Percentiles rank a stretch among this genome's conserved stretches.
Conservation (phyloP, 768 basidiomycete genomes). For the Tylopilus plumbeoviolaceoides region DNA sequence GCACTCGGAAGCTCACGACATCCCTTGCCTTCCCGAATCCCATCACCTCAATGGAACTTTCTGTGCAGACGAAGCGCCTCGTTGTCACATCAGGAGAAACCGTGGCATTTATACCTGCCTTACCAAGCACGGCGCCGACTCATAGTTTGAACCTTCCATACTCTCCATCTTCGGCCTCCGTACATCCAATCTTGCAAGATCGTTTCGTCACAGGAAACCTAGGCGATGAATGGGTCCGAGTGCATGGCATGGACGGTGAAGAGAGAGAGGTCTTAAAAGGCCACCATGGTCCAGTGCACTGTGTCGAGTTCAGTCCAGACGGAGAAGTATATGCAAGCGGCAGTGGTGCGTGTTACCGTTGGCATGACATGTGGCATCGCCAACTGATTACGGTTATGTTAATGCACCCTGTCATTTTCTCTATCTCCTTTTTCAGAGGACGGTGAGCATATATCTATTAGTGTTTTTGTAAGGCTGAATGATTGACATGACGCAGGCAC, state of each 20-base stretch:
- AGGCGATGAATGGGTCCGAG: constrained; percentile 93
- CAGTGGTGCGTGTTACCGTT: constrained; percentile 62
- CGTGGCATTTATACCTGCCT: constrained; percentile 84
- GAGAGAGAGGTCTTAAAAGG: constrained; percentile 92
- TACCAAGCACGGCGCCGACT: constrained; percentile 57
- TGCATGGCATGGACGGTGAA: constrained; percentile 86
- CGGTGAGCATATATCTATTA: constrained; percentile 41
- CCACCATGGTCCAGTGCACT: constrained; percentile 96
- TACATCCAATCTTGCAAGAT: constrained; percentile 85
- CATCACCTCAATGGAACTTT: constrained; percentile 94
- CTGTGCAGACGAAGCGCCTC: constrained; percentile 72
- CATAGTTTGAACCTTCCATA: constrained; percentile 81
- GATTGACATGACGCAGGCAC: constrained; percentile 52
- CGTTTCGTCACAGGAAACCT: constrained; percentile 90
- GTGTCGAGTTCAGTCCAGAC: constrained; percentile 90
- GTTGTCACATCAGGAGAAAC: constrained; percentile 90
- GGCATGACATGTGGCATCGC: background rate
- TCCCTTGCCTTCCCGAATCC: constrained; percentile 69
- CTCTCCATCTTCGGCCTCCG: constrained; percentile 88
- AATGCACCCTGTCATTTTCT: too few species aligned
- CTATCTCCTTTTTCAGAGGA: constrained; percentile 50
- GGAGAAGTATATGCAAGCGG: constrained; percentile 98
- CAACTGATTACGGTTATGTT: constrained; percentile 10
- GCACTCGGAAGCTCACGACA: constrained; percentile 69
- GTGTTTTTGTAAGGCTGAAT: constrained; percentile 4